A percentile compares a stretch with the other conserved stretches of the same genome.
Conservation (phyloP, 805 yeast species). For the Starmerella roubikii region DNA sequence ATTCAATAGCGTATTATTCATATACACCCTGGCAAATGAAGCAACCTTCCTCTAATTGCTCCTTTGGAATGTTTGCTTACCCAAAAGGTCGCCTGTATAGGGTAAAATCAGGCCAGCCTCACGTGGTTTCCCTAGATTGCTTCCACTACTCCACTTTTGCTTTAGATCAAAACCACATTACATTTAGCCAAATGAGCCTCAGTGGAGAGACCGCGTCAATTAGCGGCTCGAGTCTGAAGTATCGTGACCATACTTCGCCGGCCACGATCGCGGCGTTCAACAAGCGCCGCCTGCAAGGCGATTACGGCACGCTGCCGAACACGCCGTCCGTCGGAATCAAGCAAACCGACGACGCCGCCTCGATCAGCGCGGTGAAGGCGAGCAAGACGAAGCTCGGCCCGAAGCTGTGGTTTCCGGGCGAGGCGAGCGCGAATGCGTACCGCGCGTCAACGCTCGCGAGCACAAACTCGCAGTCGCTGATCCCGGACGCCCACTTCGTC, state of each 20-base stretch:
- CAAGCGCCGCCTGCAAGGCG: conserved; percentile 26
- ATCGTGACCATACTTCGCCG: conserved; percentile 9
- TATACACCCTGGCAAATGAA: too few species aligned
- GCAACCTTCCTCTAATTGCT: too few species aligned
- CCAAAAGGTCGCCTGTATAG: too few species aligned
- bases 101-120: too few species aligned
- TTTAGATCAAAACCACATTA: neutral
- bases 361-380: conserved; percentile 26
- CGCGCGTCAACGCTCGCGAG: conserved; percentile 28
- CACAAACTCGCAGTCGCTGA: conserved; percentile 22
- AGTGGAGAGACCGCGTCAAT: conserved; percentile 9
- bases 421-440: conserved; percentile 22
- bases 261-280: conserved; percentile 26
- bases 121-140: neutral
- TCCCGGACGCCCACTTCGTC: conserved; percentile 13
- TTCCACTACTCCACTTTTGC: neutral
- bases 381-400: conserved; percentile 24
- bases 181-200: conserved; percentile 1
- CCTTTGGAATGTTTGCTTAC: too few species aligned
- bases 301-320: conserved; percentile 25
- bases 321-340: conserved; percentile 29
- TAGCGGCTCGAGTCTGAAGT: conserved; percentile 6
- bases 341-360: conserved; percentile 20
- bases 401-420: conserved; percentile 26
- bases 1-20: too few species aligned